Evolutionary conservation across 2,329 filamentous ascomycete genomes (phyloP), one percentile per base, ranked within the genome.

Genomic region (Chrysoporthe puriensis): DNA sequence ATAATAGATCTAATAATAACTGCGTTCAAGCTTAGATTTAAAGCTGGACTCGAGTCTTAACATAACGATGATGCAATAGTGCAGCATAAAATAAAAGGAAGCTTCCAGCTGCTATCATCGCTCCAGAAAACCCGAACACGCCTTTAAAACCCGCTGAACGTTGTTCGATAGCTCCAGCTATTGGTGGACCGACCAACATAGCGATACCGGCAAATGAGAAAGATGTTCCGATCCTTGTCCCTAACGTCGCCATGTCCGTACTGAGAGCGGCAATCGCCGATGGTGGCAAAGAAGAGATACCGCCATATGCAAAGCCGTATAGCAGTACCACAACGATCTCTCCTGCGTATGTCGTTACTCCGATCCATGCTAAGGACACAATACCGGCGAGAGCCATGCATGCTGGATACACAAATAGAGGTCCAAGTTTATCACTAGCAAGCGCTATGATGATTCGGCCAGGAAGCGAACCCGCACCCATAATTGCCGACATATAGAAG

Each of bases 241-340:
- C 82, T 14, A 84, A 73, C 66, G 76, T 79, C 21, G 74, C 72
- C 69, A 79, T 79, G 70, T 84, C 76, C n/a, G 72, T 65, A 0
- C 80, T 82, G 18, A 84, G 71, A 1, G 69, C 72, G 6, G 76
- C 75, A 62, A 84, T 78, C 57, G 76, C 74, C 0, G 80, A 76
- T 0, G 80, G 77, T 5, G 79, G 79, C 43, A 84, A 72, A 0
- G 79, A 75, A 58, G 82, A 77, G 72, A 83, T 77, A 52, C 79
- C 78, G 54, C 82, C 82, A 32, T 75, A 77, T 71, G 81, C 80
- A 72, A 82, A 81, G 21, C 81, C 81, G 64, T 76, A 77, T 52
- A 81, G 70, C 5, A 82, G 65, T 1, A 77, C 73, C 40, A 77
- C 66, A 4, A 76, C 74, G 16, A 83, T 71, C 26, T 81, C 72